These are phyloP conservation scores for Strobilomyces dryophilus DNA, from an alignment of 768 basidiomycete genomes.

Conservation along the genomic window DNA sequence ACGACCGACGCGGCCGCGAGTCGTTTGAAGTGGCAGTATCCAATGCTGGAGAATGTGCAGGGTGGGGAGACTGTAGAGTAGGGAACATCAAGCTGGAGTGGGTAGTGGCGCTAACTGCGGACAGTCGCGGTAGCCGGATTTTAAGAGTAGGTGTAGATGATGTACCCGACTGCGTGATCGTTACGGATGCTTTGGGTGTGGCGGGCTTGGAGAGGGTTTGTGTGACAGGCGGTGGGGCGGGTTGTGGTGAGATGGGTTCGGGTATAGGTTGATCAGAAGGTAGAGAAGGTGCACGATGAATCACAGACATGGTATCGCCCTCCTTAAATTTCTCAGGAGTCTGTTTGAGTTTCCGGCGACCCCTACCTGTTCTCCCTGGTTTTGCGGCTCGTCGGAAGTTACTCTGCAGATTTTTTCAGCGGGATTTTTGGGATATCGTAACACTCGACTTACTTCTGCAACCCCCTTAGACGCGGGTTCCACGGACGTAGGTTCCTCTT, in stretches of 20 bases:
- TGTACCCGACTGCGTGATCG: slow-evolving; percentile 30
- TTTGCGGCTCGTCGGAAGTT: slow-evolving; percentile 11
- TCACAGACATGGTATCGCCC: slow-evolving; percentile 2
- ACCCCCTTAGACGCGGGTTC: slow-evolving; percentile 2
- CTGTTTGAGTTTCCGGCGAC: slow-evolving; percentile 23
- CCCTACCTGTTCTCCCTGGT: slow-evolving; percentile 13
- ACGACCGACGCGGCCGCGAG: slow-evolving; percentile 26
- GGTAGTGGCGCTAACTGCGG: slow-evolving; percentile 25
- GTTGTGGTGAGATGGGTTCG: slow-evolving; percentile 9
- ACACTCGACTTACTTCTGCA: slow-evolving; percentile 16
- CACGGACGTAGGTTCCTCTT: slow-evolving; percentile 13
- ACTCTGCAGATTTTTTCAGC: slow-evolving; percentile 10
- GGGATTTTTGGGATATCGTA: not conserved
- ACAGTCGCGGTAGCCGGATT: slow-evolving; percentile 31
- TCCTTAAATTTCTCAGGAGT: slow-evolving; percentile 17
- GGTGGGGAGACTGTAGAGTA: slow-evolving; percentile 20
- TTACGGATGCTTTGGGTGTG: slow-evolving; percentile 33
- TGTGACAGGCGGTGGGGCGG: slow-evolving; percentile 5
- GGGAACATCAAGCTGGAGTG: slow-evolving; percentile 20
- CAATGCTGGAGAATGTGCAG: slow-evolving; percentile 18
- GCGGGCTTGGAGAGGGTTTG: slow-evolving; percentile 21
- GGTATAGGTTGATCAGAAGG: slow-evolving; percentile 13
- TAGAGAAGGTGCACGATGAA: slow-evolving; percentile 15
- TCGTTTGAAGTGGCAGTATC: slow-evolving; percentile 19
- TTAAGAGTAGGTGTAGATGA: slow-evolving; percentile 33